Conservation (phyloP, 306 rosid genomes). For the Inga leiocalycina region DNA sequence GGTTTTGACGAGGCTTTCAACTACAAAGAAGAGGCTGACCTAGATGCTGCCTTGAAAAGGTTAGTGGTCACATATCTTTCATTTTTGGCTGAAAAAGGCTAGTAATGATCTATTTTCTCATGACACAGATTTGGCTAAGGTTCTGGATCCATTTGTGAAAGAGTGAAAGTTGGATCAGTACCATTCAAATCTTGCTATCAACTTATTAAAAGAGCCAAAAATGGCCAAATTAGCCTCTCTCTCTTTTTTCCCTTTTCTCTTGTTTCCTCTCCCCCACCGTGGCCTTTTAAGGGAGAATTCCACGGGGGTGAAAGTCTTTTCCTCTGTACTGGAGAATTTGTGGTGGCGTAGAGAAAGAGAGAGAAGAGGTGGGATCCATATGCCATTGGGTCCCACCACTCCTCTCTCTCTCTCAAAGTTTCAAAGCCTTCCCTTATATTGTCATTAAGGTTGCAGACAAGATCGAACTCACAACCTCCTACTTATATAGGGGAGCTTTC, state of each 20-base stretch:
- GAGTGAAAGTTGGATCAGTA: neutral
- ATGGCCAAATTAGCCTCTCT: too few species aligned
- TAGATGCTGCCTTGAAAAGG: conserved; percentile 18
- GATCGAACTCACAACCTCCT: too few species aligned
- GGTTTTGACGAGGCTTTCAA: conserved; percentile 24
- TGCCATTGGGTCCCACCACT: neutral
- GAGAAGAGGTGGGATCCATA: neutral
- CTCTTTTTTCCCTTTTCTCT: too few species aligned
- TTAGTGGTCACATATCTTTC: neutral
- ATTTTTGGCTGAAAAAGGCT: too few species aligned
- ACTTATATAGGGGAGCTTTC: too few species aligned
- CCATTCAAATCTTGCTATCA: neutral
- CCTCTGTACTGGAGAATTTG: neutral
- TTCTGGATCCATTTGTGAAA: neutral
- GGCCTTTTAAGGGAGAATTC: too few species aligned
- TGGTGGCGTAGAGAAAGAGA: neutral
- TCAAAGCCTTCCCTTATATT: neutral
- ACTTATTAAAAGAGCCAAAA: too few species aligned
- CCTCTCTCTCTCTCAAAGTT: neutral
- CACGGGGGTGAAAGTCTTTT: too few species aligned
- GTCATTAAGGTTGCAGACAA: neutral
- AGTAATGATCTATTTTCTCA: neutral
- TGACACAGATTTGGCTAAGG: neutral
- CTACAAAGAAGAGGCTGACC: conserved; percentile 4
- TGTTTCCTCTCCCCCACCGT: too few species aligned